Conservation (phyloP, 108 stramenopile species). For the Stephanodiscus minutulus region DNA sequence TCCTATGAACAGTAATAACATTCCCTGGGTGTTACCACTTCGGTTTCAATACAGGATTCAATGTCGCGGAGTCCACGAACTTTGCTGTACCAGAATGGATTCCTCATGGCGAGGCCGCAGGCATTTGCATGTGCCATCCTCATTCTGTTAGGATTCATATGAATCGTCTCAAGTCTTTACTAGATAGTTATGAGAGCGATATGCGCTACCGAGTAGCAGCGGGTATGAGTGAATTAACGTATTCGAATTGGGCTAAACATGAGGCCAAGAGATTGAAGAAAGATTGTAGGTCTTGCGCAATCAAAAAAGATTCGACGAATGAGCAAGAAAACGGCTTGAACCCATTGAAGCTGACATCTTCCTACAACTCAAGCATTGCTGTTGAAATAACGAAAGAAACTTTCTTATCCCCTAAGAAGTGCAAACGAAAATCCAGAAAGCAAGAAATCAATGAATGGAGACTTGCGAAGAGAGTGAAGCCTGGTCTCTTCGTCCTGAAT, state of each 20-base stretch:
- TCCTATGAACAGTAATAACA: conserved; percentile 71
- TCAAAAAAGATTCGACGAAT: conserved; percentile 4
- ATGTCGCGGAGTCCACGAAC: conserved; percentile 96
- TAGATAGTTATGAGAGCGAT: conserved; percentile 73
- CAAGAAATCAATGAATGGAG: conserved; percentile 47
- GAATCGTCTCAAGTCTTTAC: conserved; percentile 69
- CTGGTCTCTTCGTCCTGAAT: conserved; percentile 26
- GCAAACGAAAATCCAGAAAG: conserved; percentile 21
- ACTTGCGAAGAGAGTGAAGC: conserved; percentile 42
- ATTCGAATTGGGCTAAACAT: conserved; percentile 51
- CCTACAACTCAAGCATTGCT: conserved; percentile 37
- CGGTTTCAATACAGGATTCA: conserved; percentile 98
- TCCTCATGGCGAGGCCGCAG: conserved; percentile 74
- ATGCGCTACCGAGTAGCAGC: conserved; percentile 36
- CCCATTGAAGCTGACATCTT: conserved; percentile 14
- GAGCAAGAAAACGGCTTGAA: neutral
- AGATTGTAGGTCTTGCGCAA: conserved; percentile 14
- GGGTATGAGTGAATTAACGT: conserved; percentile 36
- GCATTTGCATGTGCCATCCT: conserved; percentile 90
- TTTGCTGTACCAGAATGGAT: conserved; percentile 96
- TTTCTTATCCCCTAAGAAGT: neutral
- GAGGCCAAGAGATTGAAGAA: conserved; percentile 51
- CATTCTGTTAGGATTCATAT: conserved; percentile 93
- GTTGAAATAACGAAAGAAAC: conserved; percentile 50
- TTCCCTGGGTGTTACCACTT: conserved; percentile 96